phyloP scores from a whole-genome alignment of 2,329 filamentous ascomycete genomes.

The Sporothrix humicola region DNA sequence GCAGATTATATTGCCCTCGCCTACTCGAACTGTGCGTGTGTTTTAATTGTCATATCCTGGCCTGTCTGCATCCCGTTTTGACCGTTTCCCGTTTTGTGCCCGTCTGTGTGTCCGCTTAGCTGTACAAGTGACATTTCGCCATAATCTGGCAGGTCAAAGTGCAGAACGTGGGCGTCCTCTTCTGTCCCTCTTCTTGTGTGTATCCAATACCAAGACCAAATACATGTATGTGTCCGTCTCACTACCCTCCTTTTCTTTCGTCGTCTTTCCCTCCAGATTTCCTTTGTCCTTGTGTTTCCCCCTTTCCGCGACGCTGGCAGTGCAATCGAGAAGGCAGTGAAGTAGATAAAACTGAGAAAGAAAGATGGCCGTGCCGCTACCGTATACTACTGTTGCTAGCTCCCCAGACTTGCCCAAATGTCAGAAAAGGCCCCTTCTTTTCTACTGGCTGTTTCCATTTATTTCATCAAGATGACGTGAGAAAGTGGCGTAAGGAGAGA shows the following conservation, averaged over 20 bases:
- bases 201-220: too few relatives aligned
- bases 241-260: neutral
- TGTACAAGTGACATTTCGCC: neutral
- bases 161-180: neutral
- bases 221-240: neutral
- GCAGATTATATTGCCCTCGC: too few relatives aligned
- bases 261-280: too few relatives aligned
- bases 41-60: too few relatives aligned
- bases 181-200: too few relatives aligned
- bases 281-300: neutral
- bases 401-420: too few relatives aligned
- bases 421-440: neutral
- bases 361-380: neutral
- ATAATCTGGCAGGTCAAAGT: neutral
- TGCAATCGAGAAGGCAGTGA: neutral
- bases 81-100: too few relatives aligned
- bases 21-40: too few relatives aligned
- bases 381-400: neutral
- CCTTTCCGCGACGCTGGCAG: neutral
- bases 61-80: too few relatives aligned
- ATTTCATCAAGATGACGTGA: slow-evolving; percentile 8
- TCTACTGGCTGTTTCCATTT: neutral
- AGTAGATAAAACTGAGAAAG: too few relatives aligned
- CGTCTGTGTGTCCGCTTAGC: too few relatives aligned
- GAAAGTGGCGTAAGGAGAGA: slow-evolving; percentile 9